These are phyloP conservation scores for Haplosporangium gracile DNA, from an alignment of 192 early-diverging fungal species.

Conservation along the genomic window DNA sequence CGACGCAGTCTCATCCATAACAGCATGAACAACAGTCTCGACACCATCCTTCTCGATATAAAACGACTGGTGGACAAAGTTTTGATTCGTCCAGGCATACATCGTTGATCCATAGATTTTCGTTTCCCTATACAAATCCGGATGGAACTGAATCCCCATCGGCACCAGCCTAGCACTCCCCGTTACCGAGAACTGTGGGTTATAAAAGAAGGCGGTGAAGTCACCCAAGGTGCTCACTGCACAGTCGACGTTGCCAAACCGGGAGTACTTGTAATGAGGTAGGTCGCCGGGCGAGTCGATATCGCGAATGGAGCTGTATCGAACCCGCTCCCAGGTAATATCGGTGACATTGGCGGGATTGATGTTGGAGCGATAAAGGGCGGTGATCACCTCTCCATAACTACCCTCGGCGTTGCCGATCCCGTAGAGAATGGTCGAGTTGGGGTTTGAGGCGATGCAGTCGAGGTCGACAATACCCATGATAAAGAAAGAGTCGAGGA, in stretches of 20 bases:
- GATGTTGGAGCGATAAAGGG: not conserved
- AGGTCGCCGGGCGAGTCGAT: no score
- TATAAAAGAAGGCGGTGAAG: not conserved
- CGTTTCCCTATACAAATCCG: no score
- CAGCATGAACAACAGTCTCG: not conserved
- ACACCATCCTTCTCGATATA: not conserved
- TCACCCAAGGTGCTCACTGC: not conserved
- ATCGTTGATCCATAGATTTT: not conserved
- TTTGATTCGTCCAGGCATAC: not conserved
- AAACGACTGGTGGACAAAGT: not conserved
- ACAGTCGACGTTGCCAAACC: not conserved
- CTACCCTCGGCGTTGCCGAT: not conserved
- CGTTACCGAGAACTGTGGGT: not conserved
- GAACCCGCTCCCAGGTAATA: not conserved
- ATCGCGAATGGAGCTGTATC: no score
- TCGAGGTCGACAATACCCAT: not conserved
- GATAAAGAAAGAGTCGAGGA: not conserved
- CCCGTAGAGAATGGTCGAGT: not conserved
- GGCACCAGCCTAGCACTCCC: not conserved
- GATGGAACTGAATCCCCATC: not conserved
- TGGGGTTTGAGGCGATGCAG: not conserved
- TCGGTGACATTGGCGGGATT: not conserved
- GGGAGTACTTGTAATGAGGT: not conserved
- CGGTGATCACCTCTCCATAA: not conserved
- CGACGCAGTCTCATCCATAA: not conserved